These are phyloP conservation scores for Clathrospora elynae DNA, from an alignment of 2,329 filamentous ascomycete species.

Conservation along the genomic window DNA sequence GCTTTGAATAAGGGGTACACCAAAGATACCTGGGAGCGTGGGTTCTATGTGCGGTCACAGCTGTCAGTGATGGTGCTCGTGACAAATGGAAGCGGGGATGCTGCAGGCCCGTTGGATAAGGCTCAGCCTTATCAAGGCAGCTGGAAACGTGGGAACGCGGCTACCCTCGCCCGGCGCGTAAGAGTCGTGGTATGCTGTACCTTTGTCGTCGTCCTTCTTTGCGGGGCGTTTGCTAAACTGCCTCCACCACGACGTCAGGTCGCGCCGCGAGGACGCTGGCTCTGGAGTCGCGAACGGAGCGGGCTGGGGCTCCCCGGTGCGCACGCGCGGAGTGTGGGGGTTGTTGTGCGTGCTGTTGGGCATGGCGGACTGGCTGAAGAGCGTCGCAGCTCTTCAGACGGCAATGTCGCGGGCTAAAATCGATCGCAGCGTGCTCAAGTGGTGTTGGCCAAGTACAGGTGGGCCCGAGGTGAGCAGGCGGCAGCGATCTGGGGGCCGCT, in stretches of 20 bases:
- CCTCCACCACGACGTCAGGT: slow-evolving; percentile 97
- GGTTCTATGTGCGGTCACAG: slow-evolving; percentile 33
- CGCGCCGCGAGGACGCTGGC: slow-evolving; percentile 81
- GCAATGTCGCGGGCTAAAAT: slow-evolving; percentile 20
- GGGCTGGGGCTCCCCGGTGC: slow-evolving; percentile 51
- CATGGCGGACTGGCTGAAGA: slow-evolving; percentile 43
- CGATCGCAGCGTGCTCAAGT: slow-evolving; percentile 25
- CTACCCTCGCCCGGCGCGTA: not conserved
- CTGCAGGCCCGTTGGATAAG: slow-evolving; percentile 21
- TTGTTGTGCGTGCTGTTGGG: slow-evolving; percentile 46
- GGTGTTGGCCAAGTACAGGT: slow-evolving; percentile 27
- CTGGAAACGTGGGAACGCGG: slow-evolving; percentile 3
- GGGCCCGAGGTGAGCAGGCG: slow-evolving; percentile 34
- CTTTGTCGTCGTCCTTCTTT: slow-evolving; percentile 67
- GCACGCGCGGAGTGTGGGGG: slow-evolving; percentile 50
- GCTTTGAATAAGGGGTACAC: slow-evolving; percentile 88
- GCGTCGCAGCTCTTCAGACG: slow-evolving; percentile 34
- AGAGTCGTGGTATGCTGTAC: slow-evolving; percentile 46
- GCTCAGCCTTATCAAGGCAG: slow-evolving; percentile 24
- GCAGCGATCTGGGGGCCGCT: slow-evolving; percentile 29
- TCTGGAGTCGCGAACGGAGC: slow-evolving; percentile 56
- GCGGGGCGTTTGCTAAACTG: slow-evolving; percentile 73
- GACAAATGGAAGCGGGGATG: slow-evolving; percentile 19
- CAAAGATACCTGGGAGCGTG: slow-evolving; percentile 81
- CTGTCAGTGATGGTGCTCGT: slow-evolving; percentile 32